These are phyloP conservation scores for Fomitopsis pinicola DNA, from an alignment of 1,284 basidiomycete genomes.

Conservation along the genomic window DNA sequence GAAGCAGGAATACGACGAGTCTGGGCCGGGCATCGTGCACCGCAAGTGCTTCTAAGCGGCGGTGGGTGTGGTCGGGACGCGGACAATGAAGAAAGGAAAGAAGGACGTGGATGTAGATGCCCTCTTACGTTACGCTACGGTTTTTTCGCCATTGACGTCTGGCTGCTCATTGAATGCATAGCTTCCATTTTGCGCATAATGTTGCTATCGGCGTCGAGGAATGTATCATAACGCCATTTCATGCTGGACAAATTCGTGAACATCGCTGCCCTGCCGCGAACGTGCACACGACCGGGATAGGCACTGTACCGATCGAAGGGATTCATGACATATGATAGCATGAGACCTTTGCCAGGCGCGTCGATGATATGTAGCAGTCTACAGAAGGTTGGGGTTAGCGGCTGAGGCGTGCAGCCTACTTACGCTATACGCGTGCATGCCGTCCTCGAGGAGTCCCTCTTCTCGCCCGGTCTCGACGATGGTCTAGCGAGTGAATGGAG, in stretches of 20 bases:
- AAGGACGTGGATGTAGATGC: constrained; percentile 24
- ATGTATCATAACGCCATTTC: constrained; percentile 2
- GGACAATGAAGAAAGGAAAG: constrained; percentile 22
- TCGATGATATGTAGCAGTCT: too few species aligned
- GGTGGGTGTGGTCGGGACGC: constrained; percentile 18
- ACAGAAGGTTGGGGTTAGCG: too few species aligned
- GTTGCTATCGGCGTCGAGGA: neutral
- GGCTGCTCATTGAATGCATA: constrained; percentile 15
- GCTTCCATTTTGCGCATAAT: constrained; percentile 7
- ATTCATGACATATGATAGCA: too few species aligned
- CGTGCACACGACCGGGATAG: too few species aligned
- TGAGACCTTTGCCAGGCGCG: too few species aligned
- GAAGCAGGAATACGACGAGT: constrained; percentile 91
- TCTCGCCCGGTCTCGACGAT: neutral
- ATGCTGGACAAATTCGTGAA: neutral
- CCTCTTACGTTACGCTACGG: constrained; percentile 27
- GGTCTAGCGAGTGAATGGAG: too few species aligned
- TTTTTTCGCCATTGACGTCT: constrained; percentile 11
- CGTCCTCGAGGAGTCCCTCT: neutral
- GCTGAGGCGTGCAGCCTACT: too few species aligned
- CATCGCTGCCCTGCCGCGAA: too few species aligned
- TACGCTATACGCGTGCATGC: too few species aligned
- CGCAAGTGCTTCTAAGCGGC: constrained; percentile 43
- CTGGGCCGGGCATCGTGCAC: constrained; percentile 81
- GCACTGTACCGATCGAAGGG: too few species aligned